Conservation (phyloP, 2,329 filamentous ascomycete species). For the Didymella glomerata region DNA sequence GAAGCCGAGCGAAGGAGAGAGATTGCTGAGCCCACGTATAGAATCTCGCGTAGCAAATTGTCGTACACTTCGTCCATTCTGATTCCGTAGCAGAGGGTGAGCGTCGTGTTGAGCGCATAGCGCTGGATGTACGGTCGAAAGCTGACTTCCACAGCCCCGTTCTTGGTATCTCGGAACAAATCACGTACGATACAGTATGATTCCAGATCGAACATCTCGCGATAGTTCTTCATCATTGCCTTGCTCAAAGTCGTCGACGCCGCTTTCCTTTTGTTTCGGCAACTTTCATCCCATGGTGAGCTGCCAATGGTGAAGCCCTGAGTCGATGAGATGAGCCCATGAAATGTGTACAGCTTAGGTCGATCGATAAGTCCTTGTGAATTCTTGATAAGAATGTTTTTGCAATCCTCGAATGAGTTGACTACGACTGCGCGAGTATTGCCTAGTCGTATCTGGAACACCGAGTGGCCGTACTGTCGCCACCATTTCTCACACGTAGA, state of each 20-base stretch:
- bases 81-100: constrained; percentile 64
- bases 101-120: constrained; percentile 60
- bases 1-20: constrained; percentile 60
- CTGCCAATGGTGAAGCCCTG: constrained; percentile 66
- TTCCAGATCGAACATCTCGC: neutral
- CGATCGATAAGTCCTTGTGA: constrained; percentile 62
- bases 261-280: constrained; percentile 63
- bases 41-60: constrained; percentile 49
- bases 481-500: neutral
- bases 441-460: neutral
- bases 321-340: constrained; percentile 56
- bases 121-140: neutral
- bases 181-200: neutral
- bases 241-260: constrained; percentile 52
- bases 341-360: constrained; percentile 63
- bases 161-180: neutral
- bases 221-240: constrained; percentile 51
- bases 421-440: neutral
- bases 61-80: constrained; percentile 65
- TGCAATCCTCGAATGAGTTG: constrained; percentile 63
- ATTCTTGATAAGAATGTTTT: constrained; percentile 59
- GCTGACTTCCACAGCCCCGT: neutral
- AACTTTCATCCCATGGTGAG: constrained; percentile 63
- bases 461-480: neutral
- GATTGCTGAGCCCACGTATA: constrained; percentile 63